Conservation (phyloP, 768 basidiomycete genomes). For the Paxillus ammoniavirescens region DNA sequence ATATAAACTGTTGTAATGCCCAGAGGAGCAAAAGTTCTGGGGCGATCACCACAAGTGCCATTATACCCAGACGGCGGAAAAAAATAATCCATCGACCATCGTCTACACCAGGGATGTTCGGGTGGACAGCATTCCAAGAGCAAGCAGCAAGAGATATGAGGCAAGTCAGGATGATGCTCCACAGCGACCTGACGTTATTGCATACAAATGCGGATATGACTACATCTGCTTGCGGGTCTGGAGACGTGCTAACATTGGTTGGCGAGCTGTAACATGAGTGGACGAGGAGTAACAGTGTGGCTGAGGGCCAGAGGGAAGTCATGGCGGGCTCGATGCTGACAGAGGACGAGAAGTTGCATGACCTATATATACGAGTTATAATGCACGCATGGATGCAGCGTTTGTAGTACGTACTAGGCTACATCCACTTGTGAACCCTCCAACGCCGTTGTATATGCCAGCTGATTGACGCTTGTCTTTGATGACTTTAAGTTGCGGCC, state of each 20-base stretch:
- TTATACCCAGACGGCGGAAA: slow-evolving; percentile 11
- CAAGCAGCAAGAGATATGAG: slow-evolving; percentile 28
- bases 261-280: not conserved
- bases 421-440: too few species aligned
- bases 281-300: not conserved
- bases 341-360: too few species aligned
- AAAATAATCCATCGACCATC: slow-evolving; percentile 1
- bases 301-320: not conserved
- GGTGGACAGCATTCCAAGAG: slow-evolving; percentile 30
- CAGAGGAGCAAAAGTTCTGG: slow-evolving; percentile 30
- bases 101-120: slow-evolving; percentile 26
- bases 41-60: slow-evolving; percentile 20
- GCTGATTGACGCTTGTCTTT: too few species aligned
- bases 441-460: too few species aligned
- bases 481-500: too few species aligned
- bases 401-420: too few species aligned
- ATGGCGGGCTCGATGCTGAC: too few species aligned
- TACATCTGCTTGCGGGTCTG: not conserved
- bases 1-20: slow-evolving; percentile 24
- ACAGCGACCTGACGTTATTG: slow-evolving; percentile 28
- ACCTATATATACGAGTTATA: too few species aligned
- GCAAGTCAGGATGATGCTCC: slow-evolving; percentile 27
- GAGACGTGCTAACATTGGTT: not conserved
- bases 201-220: not conserved
- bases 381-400: too few species aligned